These are phyloP conservation scores for Xylariomycetidae sp. DNA, from an alignment of 2,329 filamentous ascomycete genomes.

Conservation along the genomic window DNA sequence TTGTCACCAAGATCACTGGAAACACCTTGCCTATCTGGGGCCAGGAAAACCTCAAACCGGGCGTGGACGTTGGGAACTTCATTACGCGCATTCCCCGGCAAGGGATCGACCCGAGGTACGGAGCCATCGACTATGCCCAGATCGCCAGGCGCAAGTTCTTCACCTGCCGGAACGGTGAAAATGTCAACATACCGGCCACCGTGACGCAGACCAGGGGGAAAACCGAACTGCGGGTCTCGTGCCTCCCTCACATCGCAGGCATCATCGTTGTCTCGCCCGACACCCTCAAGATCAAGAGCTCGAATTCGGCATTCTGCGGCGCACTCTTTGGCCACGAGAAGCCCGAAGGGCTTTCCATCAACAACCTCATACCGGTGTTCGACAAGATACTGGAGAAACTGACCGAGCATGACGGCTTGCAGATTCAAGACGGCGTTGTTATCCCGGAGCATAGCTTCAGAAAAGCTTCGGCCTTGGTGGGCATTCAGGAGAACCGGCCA, in stretches of 20 bases:
- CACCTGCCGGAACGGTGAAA: slow-evolving; percentile 72
- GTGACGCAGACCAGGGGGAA: slow-evolving; percentile 66
- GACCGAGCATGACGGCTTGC: slow-evolving; percentile 78
- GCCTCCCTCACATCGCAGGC: slow-evolving; percentile 94
- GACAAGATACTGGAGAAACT: slow-evolving; percentile 76
- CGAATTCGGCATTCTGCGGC: slow-evolving; percentile 89
- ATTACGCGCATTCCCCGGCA: slow-evolving; percentile 78
- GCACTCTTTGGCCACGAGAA: slow-evolving; percentile 86
- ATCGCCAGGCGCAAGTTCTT: slow-evolving; percentile 71
- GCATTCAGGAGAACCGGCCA: slow-evolving; percentile 73
- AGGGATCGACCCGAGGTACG: slow-evolving; percentile 61
- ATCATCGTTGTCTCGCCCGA: slow-evolving; percentile 87
- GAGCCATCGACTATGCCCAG: slow-evolving; percentile 72
- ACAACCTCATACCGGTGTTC: slow-evolving; percentile 77
- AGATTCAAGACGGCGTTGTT: slow-evolving; percentile 87
- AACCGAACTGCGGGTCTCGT: slow-evolving; percentile 76
- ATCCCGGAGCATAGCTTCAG: slow-evolving; percentile 95
- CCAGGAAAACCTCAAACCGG: slow-evolving; percentile 56
- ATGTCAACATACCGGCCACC: slow-evolving; percentile 77
- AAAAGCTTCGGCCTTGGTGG: slow-evolving; percentile 76
- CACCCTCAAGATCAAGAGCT: slow-evolving; percentile 76
- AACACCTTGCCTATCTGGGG: slow-evolving; percentile 85
- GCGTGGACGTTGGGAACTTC: slow-evolving; percentile 69
- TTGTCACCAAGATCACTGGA: slow-evolving; percentile 64
- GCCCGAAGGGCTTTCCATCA: slow-evolving; percentile 74